A percentile compares a stretch with the other conserved stretches of the same genome.
These are phyloP conservation scores for Pisolithus albus DNA, from an alignment of 768 basidiomycete genomes.

Conservation along the genomic window DNA sequence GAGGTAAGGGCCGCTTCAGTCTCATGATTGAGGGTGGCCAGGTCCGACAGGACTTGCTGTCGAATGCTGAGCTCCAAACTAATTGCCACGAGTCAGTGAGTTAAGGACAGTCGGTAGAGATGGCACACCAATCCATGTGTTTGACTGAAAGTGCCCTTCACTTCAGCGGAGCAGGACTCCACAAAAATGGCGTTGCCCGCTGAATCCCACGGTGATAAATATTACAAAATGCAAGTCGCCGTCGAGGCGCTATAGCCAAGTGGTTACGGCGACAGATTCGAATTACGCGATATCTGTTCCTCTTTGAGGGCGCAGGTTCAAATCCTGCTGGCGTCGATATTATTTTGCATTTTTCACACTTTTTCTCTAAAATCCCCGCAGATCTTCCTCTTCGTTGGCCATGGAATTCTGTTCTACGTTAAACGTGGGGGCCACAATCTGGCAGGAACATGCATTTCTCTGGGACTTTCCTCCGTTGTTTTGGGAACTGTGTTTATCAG, in stretches of 20 bases:
- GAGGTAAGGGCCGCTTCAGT: constrained; percentile 40
- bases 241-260: constrained; percentile 55
- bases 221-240: too few species aligned
- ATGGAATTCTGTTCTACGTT: too few species aligned
- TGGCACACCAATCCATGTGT: constrained; percentile 42
- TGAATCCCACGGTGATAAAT: too few species aligned
- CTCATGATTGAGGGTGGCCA: constrained; percentile 52
- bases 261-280: constrained; percentile 76
- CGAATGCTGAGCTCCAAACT: constrained; percentile 78
- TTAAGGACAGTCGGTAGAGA: neutral
- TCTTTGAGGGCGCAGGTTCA: constrained; percentile 36
- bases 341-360: constrained; percentile 1
- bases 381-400: neutral
- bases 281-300: constrained; percentile 34
- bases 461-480: too few species aligned
- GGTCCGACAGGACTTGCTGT: constrained; percentile 67
- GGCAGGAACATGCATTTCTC: too few species aligned
- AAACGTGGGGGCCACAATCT: too few species aligned
- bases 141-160: too few species aligned
- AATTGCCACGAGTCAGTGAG: neutral
- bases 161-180: too few species aligned
- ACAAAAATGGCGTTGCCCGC: too few species aligned
- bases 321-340: constrained; percentile 36
- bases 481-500: too few species aligned
- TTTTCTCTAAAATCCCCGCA: neutral